phyloP scores from a whole-genome alignment of 2,329 filamentous ascomycete species.

The Fusarium haematococcum region DNA sequence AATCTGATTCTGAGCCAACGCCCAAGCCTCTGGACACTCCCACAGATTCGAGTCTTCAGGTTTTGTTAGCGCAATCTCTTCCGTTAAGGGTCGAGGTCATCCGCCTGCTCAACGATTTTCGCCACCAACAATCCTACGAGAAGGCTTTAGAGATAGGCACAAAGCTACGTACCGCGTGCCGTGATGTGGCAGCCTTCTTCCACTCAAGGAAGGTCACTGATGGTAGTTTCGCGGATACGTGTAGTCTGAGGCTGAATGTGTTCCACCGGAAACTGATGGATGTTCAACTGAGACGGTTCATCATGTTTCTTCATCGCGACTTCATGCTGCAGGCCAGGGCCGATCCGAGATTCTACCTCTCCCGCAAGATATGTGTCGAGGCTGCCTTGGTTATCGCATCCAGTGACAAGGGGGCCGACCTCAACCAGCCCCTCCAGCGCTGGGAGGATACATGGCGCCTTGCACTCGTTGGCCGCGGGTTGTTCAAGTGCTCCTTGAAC shows the following conservation, averaged over 20 bases:
- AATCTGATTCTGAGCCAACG: constrained; percentile 13
- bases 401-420: constrained; percentile 23
- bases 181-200: constrained; percentile 41
- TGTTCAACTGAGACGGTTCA: constrained; percentile 42
- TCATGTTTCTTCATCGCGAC: constrained; percentile 44
- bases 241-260: constrained; percentile 26
- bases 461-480: constrained; percentile 41
- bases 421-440: constrained; percentile 21
- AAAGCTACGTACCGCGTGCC: constrained; percentile 37
- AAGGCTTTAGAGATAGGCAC: constrained; percentile 32
- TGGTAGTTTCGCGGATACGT: not conserved
- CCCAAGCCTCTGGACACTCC: constrained; percentile 18
- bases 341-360: constrained; percentile 42
- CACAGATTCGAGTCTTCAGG: constrained; percentile 41
- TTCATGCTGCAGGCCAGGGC: constrained; percentile 42
- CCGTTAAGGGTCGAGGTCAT: constrained; percentile 36
- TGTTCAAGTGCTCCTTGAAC: constrained; percentile 44
- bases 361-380: constrained; percentile 42
- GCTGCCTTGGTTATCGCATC: constrained; percentile 41
- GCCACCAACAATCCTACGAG: constrained; percentile 35
- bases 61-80: constrained; percentile 36
- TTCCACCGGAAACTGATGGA: constrained; percentile 43
- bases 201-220: constrained; percentile 8
- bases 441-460: constrained; percentile 41
- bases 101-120: constrained; percentile 39